phyloP scores from a whole-genome alignment of 331 rosid genomes.

The Acacia concinna region DNA sequence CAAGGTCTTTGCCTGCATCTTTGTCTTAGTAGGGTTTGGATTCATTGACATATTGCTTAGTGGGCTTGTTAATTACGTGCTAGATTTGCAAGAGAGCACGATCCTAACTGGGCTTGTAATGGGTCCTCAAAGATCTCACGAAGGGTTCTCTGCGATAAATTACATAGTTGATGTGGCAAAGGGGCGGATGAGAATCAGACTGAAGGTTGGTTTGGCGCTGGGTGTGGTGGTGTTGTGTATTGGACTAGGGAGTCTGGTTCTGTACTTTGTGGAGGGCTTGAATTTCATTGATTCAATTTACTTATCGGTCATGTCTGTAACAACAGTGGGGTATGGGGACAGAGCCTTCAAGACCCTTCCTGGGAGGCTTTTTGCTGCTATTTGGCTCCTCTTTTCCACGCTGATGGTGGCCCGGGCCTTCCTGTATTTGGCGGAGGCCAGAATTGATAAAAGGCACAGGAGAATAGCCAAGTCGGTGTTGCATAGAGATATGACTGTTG shows the following conservation, averaged over 20 bases:
- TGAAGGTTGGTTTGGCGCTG: slow-evolving; percentile 84
- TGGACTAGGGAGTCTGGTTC: slow-evolving; percentile 62
- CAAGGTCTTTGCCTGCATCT: slow-evolving; percentile 66
- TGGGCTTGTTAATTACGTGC: slow-evolving; percentile 73
- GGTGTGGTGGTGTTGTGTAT: slow-evolving; percentile 76
- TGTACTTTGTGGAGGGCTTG: slow-evolving; percentile 65
- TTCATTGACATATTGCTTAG: slow-evolving; percentile 68
- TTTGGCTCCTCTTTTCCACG: slow-evolving; percentile 78
- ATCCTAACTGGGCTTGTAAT: slow-evolving; percentile 54
- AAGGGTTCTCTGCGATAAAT: slow-evolving; percentile 55
- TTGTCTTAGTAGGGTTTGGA: slow-evolving; percentile 83
- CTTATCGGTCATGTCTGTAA: slow-evolving; percentile 78
- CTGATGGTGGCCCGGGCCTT: slow-evolving; percentile 80
- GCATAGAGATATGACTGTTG: slow-evolving; percentile 69
- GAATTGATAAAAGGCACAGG: slow-evolving; percentile 71
- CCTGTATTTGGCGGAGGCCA: slow-evolving; percentile 71
- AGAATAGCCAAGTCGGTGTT: slow-evolving; percentile 59
- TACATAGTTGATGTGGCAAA: slow-evolving; percentile 77
- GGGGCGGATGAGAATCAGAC: slow-evolving; percentile 84
- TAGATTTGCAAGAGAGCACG: slow-evolving; percentile 68
- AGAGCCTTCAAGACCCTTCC: slow-evolving; percentile 67
- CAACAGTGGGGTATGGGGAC: slow-evolving; percentile 89
- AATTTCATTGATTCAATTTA: slow-evolving; percentile 68
- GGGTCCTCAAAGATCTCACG: slow-evolving; percentile 28
- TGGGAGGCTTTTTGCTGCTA: slow-evolving; percentile 70